Evolutionary conservation across 331 rosid species (phyloP).

Genomic region (Acacia pycnantha): DNA sequence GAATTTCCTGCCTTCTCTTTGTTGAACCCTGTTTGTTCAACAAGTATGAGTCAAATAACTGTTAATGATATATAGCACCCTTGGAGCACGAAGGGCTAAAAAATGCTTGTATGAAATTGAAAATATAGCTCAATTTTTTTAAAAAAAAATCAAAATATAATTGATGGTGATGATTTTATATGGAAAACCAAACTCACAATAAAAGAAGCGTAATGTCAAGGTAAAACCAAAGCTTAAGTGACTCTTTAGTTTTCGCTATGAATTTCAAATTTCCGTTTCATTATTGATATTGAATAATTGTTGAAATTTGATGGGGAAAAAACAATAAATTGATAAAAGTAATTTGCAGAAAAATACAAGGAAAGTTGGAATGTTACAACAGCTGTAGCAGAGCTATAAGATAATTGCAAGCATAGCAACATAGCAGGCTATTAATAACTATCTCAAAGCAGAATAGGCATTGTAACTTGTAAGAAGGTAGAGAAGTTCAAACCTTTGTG

Average conservation of each 20-base stretch:
- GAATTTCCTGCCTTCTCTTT: constrained; percentile 44
- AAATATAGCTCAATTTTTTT: background rate
- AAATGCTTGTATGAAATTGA: background rate
- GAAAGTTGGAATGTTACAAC: background rate
- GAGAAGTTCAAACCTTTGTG: constrained; percentile 62
- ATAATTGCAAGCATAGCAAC: background rate
- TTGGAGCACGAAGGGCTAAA: background rate
- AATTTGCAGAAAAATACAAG: background rate
- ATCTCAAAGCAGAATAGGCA: constrained; percentile 12
- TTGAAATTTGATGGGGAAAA: background rate
- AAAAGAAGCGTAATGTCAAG: background rate
- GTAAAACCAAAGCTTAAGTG: background rate
- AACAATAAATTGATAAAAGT: background rate
- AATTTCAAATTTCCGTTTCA: background rate
- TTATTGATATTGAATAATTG: background rate
- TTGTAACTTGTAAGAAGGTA: constrained; percentile 20
- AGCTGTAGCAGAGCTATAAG: background rate
- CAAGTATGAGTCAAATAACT: constrained; percentile 18
- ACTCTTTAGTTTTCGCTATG: background rate
- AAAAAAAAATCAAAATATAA: too few species aligned
- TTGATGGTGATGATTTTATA: background rate
- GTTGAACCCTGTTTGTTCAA: constrained; percentile 45
- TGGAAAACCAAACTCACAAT: background rate
- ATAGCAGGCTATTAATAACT: background rate
- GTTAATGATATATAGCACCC: background rate